Percentiles rank a stretch among this genome's conserved stretches.
Conservation (phyloP, 1,139 yeast species). For the Dujonia santamariae region DNA sequence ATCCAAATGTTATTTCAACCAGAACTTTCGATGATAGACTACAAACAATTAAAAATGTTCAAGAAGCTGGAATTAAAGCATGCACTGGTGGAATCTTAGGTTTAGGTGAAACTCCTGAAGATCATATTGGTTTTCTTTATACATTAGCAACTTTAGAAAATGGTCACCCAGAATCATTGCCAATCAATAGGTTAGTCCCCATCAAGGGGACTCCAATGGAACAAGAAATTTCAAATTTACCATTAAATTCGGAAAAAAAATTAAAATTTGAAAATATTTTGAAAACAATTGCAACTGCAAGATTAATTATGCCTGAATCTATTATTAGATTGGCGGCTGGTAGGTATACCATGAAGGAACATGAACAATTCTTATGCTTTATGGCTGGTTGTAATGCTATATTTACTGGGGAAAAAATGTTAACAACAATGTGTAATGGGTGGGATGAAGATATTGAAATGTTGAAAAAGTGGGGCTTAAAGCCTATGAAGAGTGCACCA, state of each 20-base stretch:
- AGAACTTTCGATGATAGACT: slow-evolving; percentile 70
- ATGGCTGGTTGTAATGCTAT: slow-evolving; percentile 80
- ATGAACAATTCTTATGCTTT: slow-evolving; percentile 72
- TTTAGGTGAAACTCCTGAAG: slow-evolving; percentile 70
- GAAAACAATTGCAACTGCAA: slow-evolving; percentile 72
- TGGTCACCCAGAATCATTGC: slow-evolving; percentile 74
- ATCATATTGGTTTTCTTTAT: slow-evolving; percentile 65
- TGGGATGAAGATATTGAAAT: slow-evolving; percentile 78
- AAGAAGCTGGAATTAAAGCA: slow-evolving; percentile 63
- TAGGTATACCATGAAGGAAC: slow-evolving; percentile 74
- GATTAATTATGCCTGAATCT: slow-evolving; percentile 68
- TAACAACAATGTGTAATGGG: slow-evolving; percentile 80
- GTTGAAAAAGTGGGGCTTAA: slow-evolving; percentile 69
- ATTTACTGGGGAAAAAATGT: slow-evolving; percentile 78
- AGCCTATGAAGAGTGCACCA: slow-evolving; percentile 49
- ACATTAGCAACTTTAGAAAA: slow-evolving; percentile 62
- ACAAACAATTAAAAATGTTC: slow-evolving; percentile 61
- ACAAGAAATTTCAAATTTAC: slow-evolving; percentile 44
- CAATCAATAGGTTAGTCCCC: slow-evolving; percentile 77
- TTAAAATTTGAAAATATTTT: slow-evolving; percentile 60
- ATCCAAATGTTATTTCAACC: slow-evolving; percentile 68
- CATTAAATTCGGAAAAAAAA: slow-evolving; percentile 34
- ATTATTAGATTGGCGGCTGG: slow-evolving; percentile 80
- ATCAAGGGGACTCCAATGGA: slow-evolving; percentile 78
- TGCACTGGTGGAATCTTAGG: slow-evolving; percentile 84